Conservation (phyloP, 352 stramenopile species). For the Globisporangium paddicum region DNA sequence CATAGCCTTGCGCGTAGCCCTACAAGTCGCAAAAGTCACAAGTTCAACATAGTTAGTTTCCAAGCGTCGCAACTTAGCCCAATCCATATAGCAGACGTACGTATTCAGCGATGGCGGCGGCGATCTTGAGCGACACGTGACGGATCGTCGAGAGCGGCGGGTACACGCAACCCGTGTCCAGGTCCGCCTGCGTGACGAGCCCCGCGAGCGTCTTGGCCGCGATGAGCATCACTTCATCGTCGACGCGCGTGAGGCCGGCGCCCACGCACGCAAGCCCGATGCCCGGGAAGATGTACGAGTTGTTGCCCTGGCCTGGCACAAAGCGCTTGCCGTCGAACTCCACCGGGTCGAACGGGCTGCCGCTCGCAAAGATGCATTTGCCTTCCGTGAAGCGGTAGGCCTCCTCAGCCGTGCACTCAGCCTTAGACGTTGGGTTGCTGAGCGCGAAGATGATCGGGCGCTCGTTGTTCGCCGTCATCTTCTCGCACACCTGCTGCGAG, state of each 20-base stretch:
- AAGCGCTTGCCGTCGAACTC: conserved; percentile 82
- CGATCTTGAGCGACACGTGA: conserved; percentile 91
- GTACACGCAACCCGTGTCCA: conserved; percentile 93
- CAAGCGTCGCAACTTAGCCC: background rate
- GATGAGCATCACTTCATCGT: conserved; percentile 83
- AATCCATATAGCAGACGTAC: background rate
- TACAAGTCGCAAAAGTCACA: conserved; percentile 10
- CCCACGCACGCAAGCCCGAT: conserved; percentile 93
- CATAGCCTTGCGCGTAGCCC: conserved; percentile 57
- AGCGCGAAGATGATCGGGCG: conserved; percentile 96
- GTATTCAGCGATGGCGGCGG: conserved; percentile 85
- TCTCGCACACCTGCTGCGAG: conserved; percentile 80
- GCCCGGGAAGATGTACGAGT: conserved; percentile 97
- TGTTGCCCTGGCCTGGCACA: conserved; percentile 91
- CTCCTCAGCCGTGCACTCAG: conserved; percentile 96
- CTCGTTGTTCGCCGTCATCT: conserved; percentile 86
- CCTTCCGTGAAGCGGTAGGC: conserved; percentile 96
- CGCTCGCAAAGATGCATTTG: conserved; percentile 94
- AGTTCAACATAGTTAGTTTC: background rate
- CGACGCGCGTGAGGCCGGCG: conserved; percentile 66
- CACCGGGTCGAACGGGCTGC: conserved; percentile 94
- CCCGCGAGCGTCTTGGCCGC: conserved; percentile 66
- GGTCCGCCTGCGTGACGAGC: conserved; percentile 84
- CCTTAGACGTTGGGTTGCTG: conserved; percentile 95
- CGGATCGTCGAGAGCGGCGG: conserved; percentile 90